Conservation (phyloP, 148 eudicot species). For the Hydrangea macrophylla region DNA sequence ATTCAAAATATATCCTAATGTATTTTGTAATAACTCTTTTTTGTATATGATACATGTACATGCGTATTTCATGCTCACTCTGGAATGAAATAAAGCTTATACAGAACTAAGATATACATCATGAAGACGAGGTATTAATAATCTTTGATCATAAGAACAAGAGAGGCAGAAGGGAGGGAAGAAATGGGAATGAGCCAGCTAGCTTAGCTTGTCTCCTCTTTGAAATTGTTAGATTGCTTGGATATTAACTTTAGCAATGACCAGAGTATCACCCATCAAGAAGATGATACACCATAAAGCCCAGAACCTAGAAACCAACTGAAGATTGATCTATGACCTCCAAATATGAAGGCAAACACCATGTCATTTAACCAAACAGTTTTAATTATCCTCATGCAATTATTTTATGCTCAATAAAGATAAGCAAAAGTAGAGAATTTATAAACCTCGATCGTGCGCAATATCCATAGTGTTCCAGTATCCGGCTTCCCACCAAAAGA, state of each 20-base stretch:
- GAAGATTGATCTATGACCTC: not conserved
- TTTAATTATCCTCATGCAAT: not conserved
- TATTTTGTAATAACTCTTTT: not conserved
- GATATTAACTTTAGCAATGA: not conserved
- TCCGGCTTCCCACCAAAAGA: conserved; percentile 99
- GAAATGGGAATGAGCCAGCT: too few relatives aligned
- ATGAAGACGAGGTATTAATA: not conserved
- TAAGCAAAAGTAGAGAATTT: not conserved
- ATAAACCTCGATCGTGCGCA: conserved; percentile 94
- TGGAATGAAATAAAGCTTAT: too few relatives aligned
- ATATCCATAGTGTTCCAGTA: conserved; percentile 99
- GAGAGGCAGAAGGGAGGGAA: not conserved
- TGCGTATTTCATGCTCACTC: not conserved
- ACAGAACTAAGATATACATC: not conserved
- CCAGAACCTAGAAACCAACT: not conserved
- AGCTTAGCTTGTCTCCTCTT: too few relatives aligned
- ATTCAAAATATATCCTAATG: not conserved
- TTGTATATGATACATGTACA: too few relatives aligned
- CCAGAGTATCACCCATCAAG: not conserved
- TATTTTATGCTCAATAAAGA: not conserved
- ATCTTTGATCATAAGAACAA: not conserved
- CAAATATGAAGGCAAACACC: not conserved
- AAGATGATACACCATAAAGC: not conserved
- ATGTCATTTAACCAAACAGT: not conserved
- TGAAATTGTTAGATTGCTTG: not conserved